Evolutionary conservation across 2,329 filamentous ascomycete species (phyloP).

Genomic region (Apiospora phragmitis): DNA sequence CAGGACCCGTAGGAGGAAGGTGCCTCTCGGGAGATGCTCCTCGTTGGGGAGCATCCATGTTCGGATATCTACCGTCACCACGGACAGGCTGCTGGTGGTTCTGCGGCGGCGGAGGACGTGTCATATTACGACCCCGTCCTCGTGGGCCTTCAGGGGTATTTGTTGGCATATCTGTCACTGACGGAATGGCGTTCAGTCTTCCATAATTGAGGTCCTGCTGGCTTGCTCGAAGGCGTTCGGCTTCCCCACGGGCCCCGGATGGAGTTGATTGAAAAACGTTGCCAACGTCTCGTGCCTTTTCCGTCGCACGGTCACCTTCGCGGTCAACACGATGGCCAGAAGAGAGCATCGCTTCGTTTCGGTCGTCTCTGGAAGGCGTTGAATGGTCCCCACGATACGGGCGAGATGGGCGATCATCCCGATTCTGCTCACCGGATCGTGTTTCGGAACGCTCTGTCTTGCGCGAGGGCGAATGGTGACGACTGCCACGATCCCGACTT

Average conservation of each 20-base stretch:
- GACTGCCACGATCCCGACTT: conserved; percentile 40
- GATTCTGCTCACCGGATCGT: conserved; percentile 37
- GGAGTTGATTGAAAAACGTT: conserved; percentile 38
- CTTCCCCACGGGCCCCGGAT: conserved; percentile 40
- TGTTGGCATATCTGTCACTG: conserved; percentile 38
- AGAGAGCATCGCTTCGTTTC: conserved; percentile 28
- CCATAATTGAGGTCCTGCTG: conserved; percentile 65
- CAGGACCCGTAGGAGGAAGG: conserved; percentile 52
- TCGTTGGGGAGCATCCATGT: conserved; percentile 39
- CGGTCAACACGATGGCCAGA: conserved; percentile 33
- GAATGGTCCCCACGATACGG: conserved; percentile 39
- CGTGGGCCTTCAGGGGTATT: conserved; percentile 56
- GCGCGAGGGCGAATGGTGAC: conserved; percentile 49
- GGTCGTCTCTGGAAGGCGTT: conserved; percentile 29
- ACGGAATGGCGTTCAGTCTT: conserved; percentile 55
- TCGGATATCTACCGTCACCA: conserved; percentile 43
- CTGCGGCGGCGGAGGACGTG: conserved; percentile 33
- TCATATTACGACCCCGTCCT: conserved; percentile 47
- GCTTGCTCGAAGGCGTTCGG: conserved; percentile 49
- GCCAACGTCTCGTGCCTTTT: conserved; percentile 42
- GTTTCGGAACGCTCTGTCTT: conserved; percentile 39
- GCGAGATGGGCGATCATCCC: conserved; percentile 51
- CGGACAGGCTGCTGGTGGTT: conserved; percentile 38
- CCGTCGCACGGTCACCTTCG: conserved; percentile 41
- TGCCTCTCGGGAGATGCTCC: conserved; percentile 50